Evolutionary conservation across 2,329 filamentous ascomycete species (phyloP), one percentile per base, ranked within the genome.

Genomic region (Reticulascus tulasneorum): DNA sequence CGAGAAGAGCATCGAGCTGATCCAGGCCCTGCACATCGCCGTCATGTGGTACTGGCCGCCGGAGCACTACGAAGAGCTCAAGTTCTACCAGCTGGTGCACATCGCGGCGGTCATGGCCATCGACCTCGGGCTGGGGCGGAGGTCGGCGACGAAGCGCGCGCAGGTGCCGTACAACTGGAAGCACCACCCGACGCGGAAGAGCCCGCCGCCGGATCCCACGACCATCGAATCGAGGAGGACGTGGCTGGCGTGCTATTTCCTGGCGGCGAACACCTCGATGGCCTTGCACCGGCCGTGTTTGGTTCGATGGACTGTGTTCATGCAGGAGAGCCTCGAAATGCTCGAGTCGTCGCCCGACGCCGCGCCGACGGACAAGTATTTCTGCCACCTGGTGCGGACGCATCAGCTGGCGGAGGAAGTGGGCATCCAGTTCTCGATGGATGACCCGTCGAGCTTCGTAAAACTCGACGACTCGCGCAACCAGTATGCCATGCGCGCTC

Each of bases 21-120:
- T 94, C 8, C 89, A 95, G 61, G 77, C 86, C 2, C 64, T 94
- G 25, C 74, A 86, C 39, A 67, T 94, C 4, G 71, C 79, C 7
- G 79, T 82, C n/a, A 75, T 89, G 15, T 94, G 88, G 86, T 94
- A 94, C 57, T 81, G 80, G 56, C 86, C 87, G 12, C 88, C 88
- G 0, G 82, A 91, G 47, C 76, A 85, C 49, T 86, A 86, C 40
- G 86, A 94, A 52, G 84, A 93, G 61, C 77, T 91, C 52, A 93
- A 93, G 55, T 94, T 93, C 57, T 94, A 93, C 62, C 86, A 91
- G 63, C 74, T 93, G 47, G 79, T 88, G 29, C 86, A 94, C 56
- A 79, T 87, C 53, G 84, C 85, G 3, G 82, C 82, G 30, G 75
- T 87, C 48, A 86, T 94, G 81, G 84, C 83, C 18, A 79, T 94